A percentile compares a stretch with the other conserved stretches of the same genome.
Conservation (phyloP, 2,329 filamentous ascomycete genomes). For the Pseudocercospora eumusae region DNA sequence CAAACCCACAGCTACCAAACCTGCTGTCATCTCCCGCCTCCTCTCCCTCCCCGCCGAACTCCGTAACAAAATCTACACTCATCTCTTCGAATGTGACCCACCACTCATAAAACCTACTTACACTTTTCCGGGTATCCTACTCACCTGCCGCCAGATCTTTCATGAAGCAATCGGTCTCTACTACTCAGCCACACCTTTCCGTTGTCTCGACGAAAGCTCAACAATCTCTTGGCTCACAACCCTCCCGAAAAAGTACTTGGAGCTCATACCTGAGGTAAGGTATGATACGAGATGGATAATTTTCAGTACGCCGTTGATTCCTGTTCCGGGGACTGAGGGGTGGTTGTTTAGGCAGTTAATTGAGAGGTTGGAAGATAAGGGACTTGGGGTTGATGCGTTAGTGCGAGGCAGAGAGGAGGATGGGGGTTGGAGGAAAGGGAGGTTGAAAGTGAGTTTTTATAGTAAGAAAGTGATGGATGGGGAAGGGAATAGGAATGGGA, state of each 20-base stretch:
- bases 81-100: slow-evolving; percentile 16
- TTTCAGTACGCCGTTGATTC: slow-evolving; percentile 25
- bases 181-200: slow-evolving; percentile 20
- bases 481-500: slow-evolving; percentile 12
- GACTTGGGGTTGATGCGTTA: slow-evolving; percentile 14
- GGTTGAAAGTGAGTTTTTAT: slow-evolving; percentile 27
- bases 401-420: not conserved
- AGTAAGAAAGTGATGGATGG: slow-evolving; percentile 9
- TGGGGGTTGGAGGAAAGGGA: slow-evolving; percentile 13
- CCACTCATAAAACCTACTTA: slow-evolving; percentile 26
- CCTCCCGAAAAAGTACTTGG: slow-evolving; percentile 13
- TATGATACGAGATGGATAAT: slow-evolving; percentile 29
- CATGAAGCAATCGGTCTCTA: slow-evolving; percentile 23
- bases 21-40: slow-evolving; percentile 6
- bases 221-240: slow-evolving; percentile 21
- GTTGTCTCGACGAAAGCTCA: slow-evolving; percentile 26
- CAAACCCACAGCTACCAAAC: too few relatives aligned
- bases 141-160: slow-evolving; percentile 19
- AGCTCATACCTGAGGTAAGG: slow-evolving; percentile 19
- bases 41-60: slow-evolving; percentile 26
- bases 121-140: slow-evolving; percentile 22
- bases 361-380: slow-evolving; percentile 12
- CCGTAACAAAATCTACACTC: slow-evolving; percentile 26
- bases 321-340: slow-evolving; percentile 23
- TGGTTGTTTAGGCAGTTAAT: slow-evolving; percentile 21